phyloP scores from a whole-genome alignment of 1,284 basidiomycete genomes.

The Schizophyllum amplum region DNA sequence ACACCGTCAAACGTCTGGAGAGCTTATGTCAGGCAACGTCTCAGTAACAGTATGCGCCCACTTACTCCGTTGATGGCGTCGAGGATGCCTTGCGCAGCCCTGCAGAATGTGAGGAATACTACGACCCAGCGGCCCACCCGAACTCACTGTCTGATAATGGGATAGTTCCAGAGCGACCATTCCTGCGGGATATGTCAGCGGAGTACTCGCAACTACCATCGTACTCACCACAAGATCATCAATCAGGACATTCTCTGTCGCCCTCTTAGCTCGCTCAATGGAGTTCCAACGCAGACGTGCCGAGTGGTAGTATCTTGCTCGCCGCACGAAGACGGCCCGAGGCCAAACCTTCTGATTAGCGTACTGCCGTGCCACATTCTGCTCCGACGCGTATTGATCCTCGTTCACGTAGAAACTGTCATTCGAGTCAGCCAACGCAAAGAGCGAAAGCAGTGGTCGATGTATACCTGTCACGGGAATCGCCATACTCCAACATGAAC shows the following conservation, averaged over 20 bases:
- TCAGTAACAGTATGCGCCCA: conserved; percentile 1
- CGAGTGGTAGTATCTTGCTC: conserved; percentile 62
- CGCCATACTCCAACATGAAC: conserved; percentile 64
- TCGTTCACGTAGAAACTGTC: conserved; percentile 50
- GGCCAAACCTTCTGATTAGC: conserved; percentile 68
- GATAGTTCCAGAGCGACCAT: conserved; percentile 83
- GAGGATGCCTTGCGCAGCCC: not conserved
- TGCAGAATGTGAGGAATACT: not conserved
- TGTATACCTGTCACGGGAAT: conserved; percentile 52
- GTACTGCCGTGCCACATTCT: conserved; percentile 56
- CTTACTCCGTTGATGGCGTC: conserved; percentile 9
- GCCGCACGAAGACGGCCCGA: conserved; percentile 54
- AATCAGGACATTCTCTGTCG: conserved; percentile 70
- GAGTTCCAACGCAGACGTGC: conserved; percentile 66
- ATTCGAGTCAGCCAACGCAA: not conserved
- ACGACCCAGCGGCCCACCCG: not conserved
- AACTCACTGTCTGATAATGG: conserved; percentile 48
- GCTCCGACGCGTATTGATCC: conserved; percentile 53
- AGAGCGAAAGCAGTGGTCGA: conserved; percentile 8
- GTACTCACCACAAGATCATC: conserved; percentile 51
- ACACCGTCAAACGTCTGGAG: conserved; percentile 70
- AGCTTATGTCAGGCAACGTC: not conserved
- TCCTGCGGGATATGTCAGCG: conserved; percentile 29
- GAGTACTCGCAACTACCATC: not conserved
- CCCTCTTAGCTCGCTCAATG: conserved; percentile 62